These are phyloP conservation scores for Ochetophila trinervis DNA, from an alignment of 306 rosid species.

Conservation along the genomic window DNA sequence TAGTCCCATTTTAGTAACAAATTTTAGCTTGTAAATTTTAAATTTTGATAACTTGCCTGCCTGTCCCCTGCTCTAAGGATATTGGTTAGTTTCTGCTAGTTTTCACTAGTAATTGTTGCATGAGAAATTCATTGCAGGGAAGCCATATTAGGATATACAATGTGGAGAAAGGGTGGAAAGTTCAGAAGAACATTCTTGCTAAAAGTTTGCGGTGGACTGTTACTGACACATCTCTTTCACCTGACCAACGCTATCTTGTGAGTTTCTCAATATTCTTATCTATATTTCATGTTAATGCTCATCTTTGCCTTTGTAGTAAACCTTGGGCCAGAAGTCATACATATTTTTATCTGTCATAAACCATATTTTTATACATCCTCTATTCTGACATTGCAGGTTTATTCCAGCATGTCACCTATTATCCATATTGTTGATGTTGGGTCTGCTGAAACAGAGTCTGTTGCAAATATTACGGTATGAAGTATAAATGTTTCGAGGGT, in stretches of 20 bases:
- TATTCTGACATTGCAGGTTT: conserved; percentile 57
- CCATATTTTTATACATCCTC: conserved; percentile 14
- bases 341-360: not conserved
- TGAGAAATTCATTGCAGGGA: conserved; percentile 46
- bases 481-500: conserved; percentile 2
- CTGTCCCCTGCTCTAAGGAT: too few species aligned
- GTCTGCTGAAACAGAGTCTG: conserved; percentile 62
- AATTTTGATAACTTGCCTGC: too few species aligned
- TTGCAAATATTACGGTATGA: conserved; percentile 76
- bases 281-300: not conserved
- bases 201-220: conserved; percentile 85
- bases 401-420: conserved; percentile 87
- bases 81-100: not conserved
- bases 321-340: not conserved
- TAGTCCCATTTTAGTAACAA: too few species aligned
- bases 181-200: conserved; percentile 74
- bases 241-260: conserved; percentile 73
- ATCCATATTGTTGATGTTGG: conserved; percentile 67
- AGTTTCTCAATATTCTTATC: conserved; percentile 30
- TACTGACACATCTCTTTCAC: conserved; percentile 89
- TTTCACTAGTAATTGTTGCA: conserved; percentile 5
- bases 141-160: conserved; percentile 75
- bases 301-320: not conserved
- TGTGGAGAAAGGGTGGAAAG: conserved; percentile 81
- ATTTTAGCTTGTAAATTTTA: too few species aligned